Conservation (phyloP, 2,329 filamentous ascomycete genomes). For the Sporothrix brunneoviolacea region DNA sequence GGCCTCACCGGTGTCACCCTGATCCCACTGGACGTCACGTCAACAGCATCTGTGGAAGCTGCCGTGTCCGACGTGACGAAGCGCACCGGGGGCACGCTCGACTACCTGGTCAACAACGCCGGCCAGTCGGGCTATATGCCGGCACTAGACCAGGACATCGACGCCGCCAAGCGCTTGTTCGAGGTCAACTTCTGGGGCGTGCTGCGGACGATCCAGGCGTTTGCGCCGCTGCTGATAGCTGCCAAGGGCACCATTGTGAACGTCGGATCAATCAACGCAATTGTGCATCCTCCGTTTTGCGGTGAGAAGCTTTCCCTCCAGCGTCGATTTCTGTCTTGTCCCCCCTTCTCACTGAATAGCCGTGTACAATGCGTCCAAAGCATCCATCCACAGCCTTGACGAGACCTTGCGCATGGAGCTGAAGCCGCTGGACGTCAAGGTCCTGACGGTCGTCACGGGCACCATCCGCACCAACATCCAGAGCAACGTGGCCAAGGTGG, state of each 20-base stretch:
- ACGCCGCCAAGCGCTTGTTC: slow-evolving; percentile 30
- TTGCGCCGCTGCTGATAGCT: slow-evolving; percentile 25
- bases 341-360: no score
- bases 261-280: background rate
- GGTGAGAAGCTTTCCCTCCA: no score
- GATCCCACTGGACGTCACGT: slow-evolving; percentile 21
- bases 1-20: slow-evolving; percentile 19
- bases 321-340: no score
- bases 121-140: slow-evolving; percentile 26
- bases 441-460: background rate
- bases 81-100: slow-evolving; percentile 22
- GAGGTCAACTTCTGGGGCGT: slow-evolving; percentile 38
- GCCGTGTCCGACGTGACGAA: slow-evolving; percentile 16
- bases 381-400: background rate
- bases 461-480: slow-evolving; percentile 1
- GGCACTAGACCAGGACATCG: slow-evolving; percentile 29
- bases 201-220: slow-evolving; percentile 32
- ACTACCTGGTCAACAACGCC: slow-evolving; percentile 27
- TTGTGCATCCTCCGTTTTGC: background rate
- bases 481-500: background rate
- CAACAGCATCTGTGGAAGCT: slow-evolving; percentile 19
- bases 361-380: slow-evolving; percentile 1
- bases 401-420: slow-evolving; percentile 2
- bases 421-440: slow-evolving; percentile 1
- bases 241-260: slow-evolving; percentile 24